phyloP scores from a whole-genome alignment of 371 early-diverging fungal species.

The Saksenaea oblongispora region DNA sequence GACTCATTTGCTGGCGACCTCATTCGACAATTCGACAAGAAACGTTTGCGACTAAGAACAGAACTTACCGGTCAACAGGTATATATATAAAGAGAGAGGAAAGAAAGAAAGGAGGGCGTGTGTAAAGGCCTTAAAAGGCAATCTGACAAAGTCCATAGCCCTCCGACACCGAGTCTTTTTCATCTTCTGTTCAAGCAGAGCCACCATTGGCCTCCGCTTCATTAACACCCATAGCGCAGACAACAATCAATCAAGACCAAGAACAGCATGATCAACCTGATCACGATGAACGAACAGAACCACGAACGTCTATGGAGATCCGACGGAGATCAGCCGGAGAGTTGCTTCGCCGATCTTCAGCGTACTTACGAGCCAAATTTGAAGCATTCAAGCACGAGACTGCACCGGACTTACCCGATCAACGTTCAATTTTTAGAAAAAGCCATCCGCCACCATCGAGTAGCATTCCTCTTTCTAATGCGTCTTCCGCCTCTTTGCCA shows the following conservation, averaged over 20 bases:
- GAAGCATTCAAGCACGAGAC: conserved; percentile 25
- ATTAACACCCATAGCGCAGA: not conserved
- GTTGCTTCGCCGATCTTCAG: conserved; percentile 44
- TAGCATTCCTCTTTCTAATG: not conserved
- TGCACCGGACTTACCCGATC: conserved; percentile 16
- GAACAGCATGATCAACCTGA: not conserved
- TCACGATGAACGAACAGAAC: not conserved
- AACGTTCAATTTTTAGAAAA: conserved; percentile 3
- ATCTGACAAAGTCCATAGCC: conserved; percentile 10
- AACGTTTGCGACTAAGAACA: not conserved
- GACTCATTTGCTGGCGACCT: conserved; percentile 31
- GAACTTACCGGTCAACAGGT: conserved; percentile 27
- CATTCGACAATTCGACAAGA: conserved; percentile 26
- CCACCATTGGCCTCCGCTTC: not conserved
- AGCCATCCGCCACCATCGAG: conserved; percentile 6
- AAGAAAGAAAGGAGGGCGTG: conserved; percentile 6
- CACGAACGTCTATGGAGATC: not conserved
- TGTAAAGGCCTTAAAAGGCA: conserved; percentile 16
- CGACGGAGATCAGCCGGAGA: conserved; percentile 41
- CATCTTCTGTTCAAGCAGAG: not conserved
- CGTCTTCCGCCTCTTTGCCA: conserved; percentile 11
- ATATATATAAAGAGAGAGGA: conserved; percentile 4
- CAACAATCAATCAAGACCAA: not conserved
- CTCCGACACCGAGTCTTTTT: not conserved
- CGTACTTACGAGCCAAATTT: conserved; percentile 43